Percentiles rank a stretch among this genome's conserved stretches.
Conservation (phyloP, 192 early-diverging fungal species). For the Hyaloraphidium curvatum region DNA sequence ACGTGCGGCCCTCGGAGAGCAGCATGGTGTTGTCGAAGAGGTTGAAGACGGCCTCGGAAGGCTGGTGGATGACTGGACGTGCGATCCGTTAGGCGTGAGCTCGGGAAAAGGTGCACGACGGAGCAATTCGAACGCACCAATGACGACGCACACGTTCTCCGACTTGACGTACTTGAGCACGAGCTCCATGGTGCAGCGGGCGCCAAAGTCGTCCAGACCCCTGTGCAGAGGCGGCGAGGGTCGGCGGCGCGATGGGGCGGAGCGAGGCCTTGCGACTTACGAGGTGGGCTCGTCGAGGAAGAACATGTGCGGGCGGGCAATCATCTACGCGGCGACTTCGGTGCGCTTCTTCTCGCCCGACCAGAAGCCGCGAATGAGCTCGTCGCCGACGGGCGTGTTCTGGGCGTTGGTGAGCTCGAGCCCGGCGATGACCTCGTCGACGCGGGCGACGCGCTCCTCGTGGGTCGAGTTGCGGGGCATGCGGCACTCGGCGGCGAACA, state of each 20-base stretch:
- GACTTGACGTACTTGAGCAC: too few species aligned
- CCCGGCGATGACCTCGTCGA: conserved; percentile 25
- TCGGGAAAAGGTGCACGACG: too few species aligned
- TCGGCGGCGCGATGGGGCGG: too few species aligned
- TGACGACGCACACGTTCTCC: too few species aligned
- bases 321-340: conserved; percentile 20
- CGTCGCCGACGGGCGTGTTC: conserved; percentile 43
- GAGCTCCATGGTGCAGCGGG: too few species aligned
- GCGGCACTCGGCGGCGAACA: conserved; percentile 50
- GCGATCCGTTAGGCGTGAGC: too few species aligned
- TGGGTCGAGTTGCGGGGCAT: background rate
- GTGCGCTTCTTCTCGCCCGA: conserved; percentile 62
- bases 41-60: conserved; percentile 55
- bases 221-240: too few species aligned
- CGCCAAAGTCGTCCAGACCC: too few species aligned
- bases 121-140: too few species aligned
- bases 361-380: conserved; percentile 50
- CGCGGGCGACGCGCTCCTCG: conserved; percentile 9
- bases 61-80: too few species aligned
- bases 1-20: conserved; percentile 39
- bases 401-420: conserved; percentile 14
- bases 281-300: too few species aligned
- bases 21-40: conserved; percentile 51
- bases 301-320: background rate
- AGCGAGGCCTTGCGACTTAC: too few species aligned